Conservation (phyloP, 2,329 filamentous ascomycete genomes). For the Scedosporium minutisporum region DNA sequence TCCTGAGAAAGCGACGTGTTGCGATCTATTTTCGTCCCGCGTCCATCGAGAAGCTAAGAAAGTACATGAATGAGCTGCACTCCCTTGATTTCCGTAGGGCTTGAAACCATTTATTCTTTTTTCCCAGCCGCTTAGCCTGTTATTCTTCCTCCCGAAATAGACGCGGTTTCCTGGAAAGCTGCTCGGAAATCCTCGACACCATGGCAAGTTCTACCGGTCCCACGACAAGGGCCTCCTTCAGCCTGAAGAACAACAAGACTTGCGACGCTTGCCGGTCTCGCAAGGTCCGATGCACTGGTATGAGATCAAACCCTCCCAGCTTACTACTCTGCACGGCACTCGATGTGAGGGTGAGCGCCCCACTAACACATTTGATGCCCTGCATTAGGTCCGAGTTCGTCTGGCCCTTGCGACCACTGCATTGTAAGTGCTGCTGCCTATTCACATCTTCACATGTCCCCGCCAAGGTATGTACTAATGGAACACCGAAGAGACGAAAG, state of each 20-base stretch:
- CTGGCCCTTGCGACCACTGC: conserved; percentile 19
- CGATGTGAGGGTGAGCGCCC: not conserved
- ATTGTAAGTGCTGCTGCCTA: conserved; percentile 11
- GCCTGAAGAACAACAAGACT: conserved; percentile 13
- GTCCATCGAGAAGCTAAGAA: not conserved
- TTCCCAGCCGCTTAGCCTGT: not conserved
- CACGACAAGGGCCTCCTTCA: not conserved
- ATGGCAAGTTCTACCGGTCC: not conserved
- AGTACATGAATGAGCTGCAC: not conserved
- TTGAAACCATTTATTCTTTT: not conserved
- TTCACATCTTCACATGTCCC: not conserved
- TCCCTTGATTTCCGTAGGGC: not conserved
- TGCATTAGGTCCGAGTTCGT: conserved; percentile 9
- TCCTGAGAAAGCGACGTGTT: not conserved
- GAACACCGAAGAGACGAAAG: not conserved
- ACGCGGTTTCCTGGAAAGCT: not conserved
- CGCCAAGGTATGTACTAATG: not conserved
- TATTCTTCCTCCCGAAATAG: not conserved
- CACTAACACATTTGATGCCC: not conserved
- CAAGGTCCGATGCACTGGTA: conserved; percentile 30
- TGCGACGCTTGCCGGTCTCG: conserved; percentile 30
- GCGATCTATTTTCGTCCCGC: not conserved
- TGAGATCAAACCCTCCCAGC: conserved; percentile 2
- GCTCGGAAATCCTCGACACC: not conserved
- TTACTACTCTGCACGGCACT: not conserved